Evolutionary conservation across 192 early-diverging fungal species (phyloP).

Genomic region (Coemansia guatemalensis): DNA sequence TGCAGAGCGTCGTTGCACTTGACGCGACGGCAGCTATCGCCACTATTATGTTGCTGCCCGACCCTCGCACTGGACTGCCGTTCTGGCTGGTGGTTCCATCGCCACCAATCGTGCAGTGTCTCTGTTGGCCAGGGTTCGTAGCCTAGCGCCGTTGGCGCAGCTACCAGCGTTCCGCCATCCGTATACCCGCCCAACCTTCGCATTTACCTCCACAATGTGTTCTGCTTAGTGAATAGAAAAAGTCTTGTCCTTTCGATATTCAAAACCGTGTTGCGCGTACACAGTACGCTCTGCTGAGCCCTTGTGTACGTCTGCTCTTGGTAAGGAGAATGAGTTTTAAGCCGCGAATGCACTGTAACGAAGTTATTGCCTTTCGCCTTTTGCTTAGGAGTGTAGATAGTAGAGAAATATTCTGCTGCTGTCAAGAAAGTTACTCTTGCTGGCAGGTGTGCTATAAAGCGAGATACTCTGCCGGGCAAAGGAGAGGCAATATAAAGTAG

Average conservation of each 20-base stretch:
- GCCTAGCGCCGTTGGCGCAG: neutral
- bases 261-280: conserved; percentile 1
- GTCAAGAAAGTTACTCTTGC: too few species aligned
- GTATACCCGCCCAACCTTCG: conserved; percentile 16
- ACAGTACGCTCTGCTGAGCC: neutral
- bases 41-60: neutral
- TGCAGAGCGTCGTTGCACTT: neutral
- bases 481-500: neutral
- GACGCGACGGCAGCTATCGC: neutral
- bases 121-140: neutral
- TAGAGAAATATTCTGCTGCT: too few species aligned
- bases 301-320: too few species aligned
- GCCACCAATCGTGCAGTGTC: neutral
- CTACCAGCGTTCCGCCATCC: neutral
- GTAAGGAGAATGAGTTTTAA: too few species aligned
- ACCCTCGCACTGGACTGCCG: neutral
- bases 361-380: too few species aligned
- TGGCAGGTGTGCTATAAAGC: neutral
- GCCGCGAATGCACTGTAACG: too few species aligned
- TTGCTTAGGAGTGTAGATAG: too few species aligned
- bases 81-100: neutral
- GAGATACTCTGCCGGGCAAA: too few species aligned
- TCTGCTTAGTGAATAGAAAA: neutral
- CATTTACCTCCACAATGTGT: conserved; percentile 1
- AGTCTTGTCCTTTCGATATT: neutral